Base-by-base conservation (phyloP, 768 basidiomycete genomes). In the Leucocoprinus leucothites region DNA sequence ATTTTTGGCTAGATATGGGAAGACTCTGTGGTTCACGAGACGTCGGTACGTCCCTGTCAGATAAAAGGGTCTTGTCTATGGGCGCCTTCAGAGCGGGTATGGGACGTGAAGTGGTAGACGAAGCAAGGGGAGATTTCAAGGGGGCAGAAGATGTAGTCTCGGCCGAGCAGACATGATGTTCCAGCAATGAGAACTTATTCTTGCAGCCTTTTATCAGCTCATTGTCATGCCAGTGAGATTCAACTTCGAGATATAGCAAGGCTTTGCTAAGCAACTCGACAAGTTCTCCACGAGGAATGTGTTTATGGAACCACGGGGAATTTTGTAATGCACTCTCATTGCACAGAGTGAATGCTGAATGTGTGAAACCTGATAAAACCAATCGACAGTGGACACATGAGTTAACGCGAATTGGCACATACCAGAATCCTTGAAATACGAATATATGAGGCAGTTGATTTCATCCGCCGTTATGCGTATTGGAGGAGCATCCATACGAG, bases 401-500 rank as follows among this genome's bases (percentile, higher is more conserved):
- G 16, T 41, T 35, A n/a, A 56, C 18, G 28, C 25, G 18, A 40
- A 24, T 52, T 35, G 51, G 52, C 18, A 48, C 36, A 47, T 60
- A 89, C 91, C 91, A 28, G 89, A 91, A 62, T 94, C 91, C 60
- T 85, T 76, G 60, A 94, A 82, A 64, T 92, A 94, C 1, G 91
- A 80, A 68, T 93, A 85, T 45, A 94, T 86, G 58, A 93, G 81
- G 63, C 86, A 89, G 66, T 94, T 94, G 57, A 94, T 77, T 66
- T 93, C 89, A 60, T 92, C 90, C 35, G 90, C 86, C 38, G 85
- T 82, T 59, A 91, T 86, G 28, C 78, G 77, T 46, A 87, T 78
- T 48, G 79, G 77, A 52, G 76, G 70, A 41, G 69, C 67, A 64
- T 77, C 74, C 67, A 70, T 72, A 58, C 35, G 48, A 16, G 28